phyloP scores from a whole-genome alignment of 2,329 filamentous ascomycete species.

The Fusarium sarcochroum region DNA sequence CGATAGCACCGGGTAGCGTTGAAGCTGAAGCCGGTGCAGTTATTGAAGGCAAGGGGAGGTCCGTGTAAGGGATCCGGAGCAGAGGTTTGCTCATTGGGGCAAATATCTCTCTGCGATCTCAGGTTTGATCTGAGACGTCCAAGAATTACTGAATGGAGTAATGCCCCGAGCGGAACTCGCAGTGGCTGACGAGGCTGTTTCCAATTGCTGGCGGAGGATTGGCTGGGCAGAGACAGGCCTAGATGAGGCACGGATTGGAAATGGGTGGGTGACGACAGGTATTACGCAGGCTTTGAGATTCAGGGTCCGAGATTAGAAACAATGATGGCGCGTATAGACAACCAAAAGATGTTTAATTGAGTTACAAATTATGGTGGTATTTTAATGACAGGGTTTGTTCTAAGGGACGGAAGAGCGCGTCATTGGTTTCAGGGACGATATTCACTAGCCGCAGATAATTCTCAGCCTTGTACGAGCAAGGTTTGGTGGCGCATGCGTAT shows the following conservation, averaged over 20 bases:
- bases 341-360: conserved; percentile 11
- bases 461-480: conserved; percentile 35
- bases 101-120: not conserved
- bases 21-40: conserved; percentile 81
- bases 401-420: conserved; percentile 36
- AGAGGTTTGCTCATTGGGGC: conserved; percentile 75
- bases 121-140: not conserved
- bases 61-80: conserved; percentile 92
- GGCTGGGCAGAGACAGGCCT: not conserved
- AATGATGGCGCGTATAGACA: conserved; percentile 12
- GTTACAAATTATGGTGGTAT: conserved; percentile 11
- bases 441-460: not conserved
- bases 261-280: conserved; percentile 8
- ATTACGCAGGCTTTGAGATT: conserved; percentile 1
- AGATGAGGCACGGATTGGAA: not conserved
- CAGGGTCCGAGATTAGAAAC: conserved; percentile 7
- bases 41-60: conserved; percentile 80
- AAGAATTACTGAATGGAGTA: conserved; percentile 11
- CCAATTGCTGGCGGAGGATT: conserved; percentile 41
- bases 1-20: conserved; percentile 79
- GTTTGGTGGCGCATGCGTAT: conserved; percentile 3
- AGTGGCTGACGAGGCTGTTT: conserved; percentile 32
- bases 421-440: conserved; percentile 39
- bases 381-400: conserved; percentile 25
- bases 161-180: not conserved